Percentiles rank a stretch among this genome's conserved stretches.
phyloP scores from a whole-genome alignment of 2,329 filamentous ascomycete genomes.

The Phoma sp. region DNA sequence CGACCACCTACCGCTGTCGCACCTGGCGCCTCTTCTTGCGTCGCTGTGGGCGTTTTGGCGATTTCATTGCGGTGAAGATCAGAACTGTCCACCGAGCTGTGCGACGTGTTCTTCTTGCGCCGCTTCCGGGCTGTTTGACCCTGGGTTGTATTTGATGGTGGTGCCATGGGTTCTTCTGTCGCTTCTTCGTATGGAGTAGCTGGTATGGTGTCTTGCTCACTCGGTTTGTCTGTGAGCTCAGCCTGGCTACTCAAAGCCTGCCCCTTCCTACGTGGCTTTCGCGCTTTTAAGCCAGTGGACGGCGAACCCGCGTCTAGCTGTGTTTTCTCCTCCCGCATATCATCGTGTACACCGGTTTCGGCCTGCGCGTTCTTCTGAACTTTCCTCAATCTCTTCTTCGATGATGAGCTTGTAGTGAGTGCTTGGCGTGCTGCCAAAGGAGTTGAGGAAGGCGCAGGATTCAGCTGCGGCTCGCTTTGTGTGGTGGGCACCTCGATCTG shows the following conservation, averaged over 20 bases:
- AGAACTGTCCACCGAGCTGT: background rate
- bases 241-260: background rate
- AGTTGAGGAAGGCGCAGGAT: slow-evolving; percentile 2
- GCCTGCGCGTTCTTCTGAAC: background rate
- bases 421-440: slow-evolving; percentile 7
- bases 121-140: background rate
- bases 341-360: background rate
- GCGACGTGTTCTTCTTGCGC: background rate
- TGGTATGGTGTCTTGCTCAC: background rate
- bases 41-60: background rate
- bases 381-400: background rate
- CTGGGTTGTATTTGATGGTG: background rate
- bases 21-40: background rate
- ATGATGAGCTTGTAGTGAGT: slow-evolving; percentile 1
- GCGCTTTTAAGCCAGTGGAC: background rate
- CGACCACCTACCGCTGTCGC: background rate
- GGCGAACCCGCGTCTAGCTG: background rate
- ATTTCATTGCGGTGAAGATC: background rate
- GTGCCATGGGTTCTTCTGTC: background rate
- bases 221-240: background rate
- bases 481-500: slow-evolving; percentile 24
- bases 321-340: background rate
- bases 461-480: slow-evolving; percentile 4
- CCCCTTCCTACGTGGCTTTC: background rate
- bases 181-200: background rate